Evolutionary conservation across 192 early-diverging fungal species (phyloP).

Genomic region (Coemansia sp.): DNA sequence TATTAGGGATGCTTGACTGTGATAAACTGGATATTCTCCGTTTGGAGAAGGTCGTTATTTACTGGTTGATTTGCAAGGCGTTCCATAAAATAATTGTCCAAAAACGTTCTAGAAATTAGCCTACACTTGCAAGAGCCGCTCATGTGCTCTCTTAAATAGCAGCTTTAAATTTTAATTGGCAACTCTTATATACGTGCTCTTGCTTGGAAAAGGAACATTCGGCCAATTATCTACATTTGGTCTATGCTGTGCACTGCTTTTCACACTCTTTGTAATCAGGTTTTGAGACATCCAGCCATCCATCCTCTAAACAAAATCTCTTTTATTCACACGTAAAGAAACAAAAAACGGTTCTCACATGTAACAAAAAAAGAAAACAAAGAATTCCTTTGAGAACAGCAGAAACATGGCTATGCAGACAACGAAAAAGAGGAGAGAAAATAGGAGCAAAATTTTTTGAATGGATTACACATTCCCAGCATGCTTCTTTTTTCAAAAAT

Average conservation of each 20-base stretch:
- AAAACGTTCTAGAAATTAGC: neutral
- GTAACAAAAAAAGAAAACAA: neutral
- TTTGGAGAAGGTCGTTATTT: neutral
- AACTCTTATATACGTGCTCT: neutral
- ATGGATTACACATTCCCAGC: too few relatives aligned
- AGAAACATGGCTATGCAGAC: too few relatives aligned
- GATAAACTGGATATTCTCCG: slow-evolving; percentile 3
- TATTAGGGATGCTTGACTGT: neutral
- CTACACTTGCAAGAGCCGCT: neutral
- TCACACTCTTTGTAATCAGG: neutral
- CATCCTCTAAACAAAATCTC: neutral
- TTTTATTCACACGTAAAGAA: too few relatives aligned
- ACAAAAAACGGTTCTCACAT: neutral
- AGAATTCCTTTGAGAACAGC: neutral
- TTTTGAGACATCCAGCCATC: neutral
- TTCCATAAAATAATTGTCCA: neutral
- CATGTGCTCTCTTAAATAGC: neutral
- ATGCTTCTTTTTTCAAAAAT: too few relatives aligned
- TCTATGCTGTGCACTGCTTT: neutral
- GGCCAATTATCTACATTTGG: neutral
- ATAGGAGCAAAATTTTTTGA: too few relatives aligned
- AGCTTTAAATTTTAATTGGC: neutral
- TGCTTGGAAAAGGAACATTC: neutral
- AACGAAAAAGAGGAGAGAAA: too few relatives aligned
- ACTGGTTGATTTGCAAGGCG: neutral